Evolutionary conservation across 2,329 filamentous ascomycete genomes (phyloP), one percentile per base, ranked within the genome.

Genomic region (Aspergillus costaricaensis): DNA sequence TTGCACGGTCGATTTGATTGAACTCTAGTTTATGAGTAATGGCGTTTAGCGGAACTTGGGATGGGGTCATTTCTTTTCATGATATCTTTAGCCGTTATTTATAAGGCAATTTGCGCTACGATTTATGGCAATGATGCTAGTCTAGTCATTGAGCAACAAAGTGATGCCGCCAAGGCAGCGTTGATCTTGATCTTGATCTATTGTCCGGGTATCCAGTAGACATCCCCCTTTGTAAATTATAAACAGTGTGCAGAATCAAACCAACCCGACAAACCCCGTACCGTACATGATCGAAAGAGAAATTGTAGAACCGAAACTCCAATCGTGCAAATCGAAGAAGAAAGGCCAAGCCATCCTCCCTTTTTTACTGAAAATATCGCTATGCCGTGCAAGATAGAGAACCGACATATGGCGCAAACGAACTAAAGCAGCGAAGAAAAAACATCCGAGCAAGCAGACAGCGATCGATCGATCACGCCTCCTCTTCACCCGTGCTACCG

Each of bases 401-500:
- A 21, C 41, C 41, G 21, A 17, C 41, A 21, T 44, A 21, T 44
- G 19, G 41, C 17, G 17, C 19, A 5, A 19, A 32, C 30, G 41
- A 21, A 50, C n/a, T 0, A 15, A 14, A 10, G 25, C 7, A 17
- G 47, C 15, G 9, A 27, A n/a, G 15, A 50, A 50, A 50, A 32
- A 9, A 30, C 10, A n/a, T n/a, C 14, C 2, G 25, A 30, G 15
- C 47, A 30, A 30, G 15, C 8, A 25, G 23, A n/a, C 5, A 27
- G 1, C 4, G 17, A 8, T 10, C 19, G 17, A 8, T 10, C n/a
- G 5, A 49, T 74, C 61, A 77, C 51, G 68, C 62, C 53, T 80
- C 79, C 61, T 81, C 79, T 60, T 82, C 80, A 47, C 75, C 70
- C 17, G 75, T 77, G 59, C 77, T 81, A 57, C 80, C 80, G 65